Percentiles rank a stretch among this genome's conserved stretches.
phyloP scores from a whole-genome alignment of 257 asterid genomes.

The Nicotiana sylvestris region DNA sequence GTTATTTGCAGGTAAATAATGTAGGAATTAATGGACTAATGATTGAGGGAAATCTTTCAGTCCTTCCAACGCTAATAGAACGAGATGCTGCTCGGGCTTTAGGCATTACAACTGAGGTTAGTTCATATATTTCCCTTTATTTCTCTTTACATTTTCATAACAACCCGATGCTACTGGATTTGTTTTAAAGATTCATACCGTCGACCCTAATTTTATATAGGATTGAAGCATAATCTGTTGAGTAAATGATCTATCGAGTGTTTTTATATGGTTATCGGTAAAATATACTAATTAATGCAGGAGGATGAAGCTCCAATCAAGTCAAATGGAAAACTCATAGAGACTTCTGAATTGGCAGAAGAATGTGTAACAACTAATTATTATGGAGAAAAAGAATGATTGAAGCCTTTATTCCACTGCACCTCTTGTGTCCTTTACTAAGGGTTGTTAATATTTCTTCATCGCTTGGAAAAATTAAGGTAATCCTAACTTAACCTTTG shows the following conservation, averaged over 20 bases:
- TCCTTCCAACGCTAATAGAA: conserved; percentile 3
- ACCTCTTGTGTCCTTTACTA: conserved; percentile 20
- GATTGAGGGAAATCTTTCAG: conserved; percentile 20
- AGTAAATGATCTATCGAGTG: too few species aligned
- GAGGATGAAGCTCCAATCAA: conserved; percentile 5
- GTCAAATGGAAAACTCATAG: conserved; percentile 13
- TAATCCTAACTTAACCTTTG: not conserved
- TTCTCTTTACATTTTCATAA: too few species aligned
- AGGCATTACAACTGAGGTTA: not conserved
- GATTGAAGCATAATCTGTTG: too few species aligned
- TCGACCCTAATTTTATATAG: too few species aligned
- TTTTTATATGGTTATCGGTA: not conserved
- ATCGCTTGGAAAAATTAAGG: conserved; percentile 18
- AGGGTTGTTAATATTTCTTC: conserved; percentile 30
- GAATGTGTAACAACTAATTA: conserved; percentile 21
- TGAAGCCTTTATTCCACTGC: conserved; percentile 26
- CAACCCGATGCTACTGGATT: too few species aligned
- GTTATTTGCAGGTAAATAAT: conserved; percentile 25
- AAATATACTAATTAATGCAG: conserved; percentile 10
- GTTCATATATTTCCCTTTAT: not conserved
- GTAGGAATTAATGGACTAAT: conserved; percentile 20
- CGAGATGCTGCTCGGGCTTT: not conserved
- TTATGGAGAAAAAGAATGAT: conserved; percentile 20
- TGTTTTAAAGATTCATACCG: too few species aligned
- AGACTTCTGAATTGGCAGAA: conserved; percentile 21